These are phyloP conservation scores for Aspergillus steynii DNA, from an alignment of 495 filamentous ascomycete species.

Conservation along the genomic window DNA sequence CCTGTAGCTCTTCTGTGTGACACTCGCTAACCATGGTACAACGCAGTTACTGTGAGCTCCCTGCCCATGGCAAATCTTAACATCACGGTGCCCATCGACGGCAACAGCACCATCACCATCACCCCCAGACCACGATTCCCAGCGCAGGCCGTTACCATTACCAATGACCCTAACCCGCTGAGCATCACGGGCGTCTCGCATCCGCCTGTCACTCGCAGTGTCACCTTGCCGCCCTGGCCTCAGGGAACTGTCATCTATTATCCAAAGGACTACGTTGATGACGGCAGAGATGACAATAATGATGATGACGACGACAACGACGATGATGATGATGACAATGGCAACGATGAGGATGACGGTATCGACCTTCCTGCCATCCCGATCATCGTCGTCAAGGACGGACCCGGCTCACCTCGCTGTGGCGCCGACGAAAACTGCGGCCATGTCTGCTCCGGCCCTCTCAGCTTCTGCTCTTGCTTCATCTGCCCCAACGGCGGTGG, in stretches of 20 bases:
- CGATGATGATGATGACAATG: background rate
- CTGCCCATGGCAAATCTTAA: background rate
- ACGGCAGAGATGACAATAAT: background rate
- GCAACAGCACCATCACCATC: background rate
- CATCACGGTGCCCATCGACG: background rate
- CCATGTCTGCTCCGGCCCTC: background rate
- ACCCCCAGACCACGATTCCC: background rate
- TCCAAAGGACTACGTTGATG: background rate
- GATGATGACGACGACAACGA: background rate
- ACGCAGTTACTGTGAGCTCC: background rate
- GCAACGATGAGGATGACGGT: background rate
- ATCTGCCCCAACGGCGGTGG: background rate
- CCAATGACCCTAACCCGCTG: background rate
- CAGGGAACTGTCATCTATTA: background rate
- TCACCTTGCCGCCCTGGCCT: background rate
- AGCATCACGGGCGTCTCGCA: background rate
- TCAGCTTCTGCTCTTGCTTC: background rate
- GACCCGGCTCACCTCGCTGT: background rate
- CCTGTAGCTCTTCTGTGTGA: background rate
- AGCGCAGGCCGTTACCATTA: background rate
- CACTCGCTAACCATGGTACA: background rate
- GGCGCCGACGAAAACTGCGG: background rate
- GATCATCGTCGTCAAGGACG: background rate
- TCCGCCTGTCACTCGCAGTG: background rate
- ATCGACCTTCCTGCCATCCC: background rate